phyloP scores from a whole-genome alignment of 495 filamentous ascomycete genomes.

The Tuber aestivum region DNA sequence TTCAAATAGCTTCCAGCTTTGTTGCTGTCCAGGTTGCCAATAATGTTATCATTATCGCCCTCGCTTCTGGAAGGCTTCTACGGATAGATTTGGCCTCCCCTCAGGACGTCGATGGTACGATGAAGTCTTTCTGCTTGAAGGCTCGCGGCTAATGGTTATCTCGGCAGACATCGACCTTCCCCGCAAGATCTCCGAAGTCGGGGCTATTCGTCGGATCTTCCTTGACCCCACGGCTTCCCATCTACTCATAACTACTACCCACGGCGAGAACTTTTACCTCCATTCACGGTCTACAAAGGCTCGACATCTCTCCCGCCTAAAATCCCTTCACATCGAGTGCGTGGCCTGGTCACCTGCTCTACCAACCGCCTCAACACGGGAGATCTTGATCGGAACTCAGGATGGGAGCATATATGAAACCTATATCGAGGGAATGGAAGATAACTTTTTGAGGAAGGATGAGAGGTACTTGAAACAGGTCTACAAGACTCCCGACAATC shows the following conservation, averaged over 20 bases:
- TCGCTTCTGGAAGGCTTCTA: conserved; percentile 81
- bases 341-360: conserved; percentile 94
- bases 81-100: conserved; percentile 90
- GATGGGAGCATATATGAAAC: conserved; percentile 94
- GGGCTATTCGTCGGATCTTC: conserved; percentile 89
- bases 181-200: conserved; percentile 82
- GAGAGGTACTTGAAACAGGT: conserved; percentile 82
- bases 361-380: conserved; percentile 88
- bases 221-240: conserved; percentile 95
- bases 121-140: conserved; percentile 8
- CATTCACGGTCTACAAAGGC: conserved; percentile 89
- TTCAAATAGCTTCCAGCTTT: conserved; percentile 85
- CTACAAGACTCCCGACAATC: conserved; percentile 69
- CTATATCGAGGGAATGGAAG: conserved; percentile 87
- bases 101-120: conserved; percentile 85
- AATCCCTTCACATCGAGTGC: conserved; percentile 78
- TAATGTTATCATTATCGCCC: conserved; percentile 85
- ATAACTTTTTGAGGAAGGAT: conserved; percentile 82
- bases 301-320: conserved; percentile 71
- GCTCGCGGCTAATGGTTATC: conserved; percentile 7
- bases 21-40: conserved; percentile 95
- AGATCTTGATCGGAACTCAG: conserved; percentile 85
- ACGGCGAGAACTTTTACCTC: conserved; percentile 95
- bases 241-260: conserved; percentile 80
- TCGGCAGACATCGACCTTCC: conserved; percentile 86